phyloP scores from a whole-genome alignment of 2,329 filamentous ascomycete genomes.

The Onygenales sp. region DNA sequence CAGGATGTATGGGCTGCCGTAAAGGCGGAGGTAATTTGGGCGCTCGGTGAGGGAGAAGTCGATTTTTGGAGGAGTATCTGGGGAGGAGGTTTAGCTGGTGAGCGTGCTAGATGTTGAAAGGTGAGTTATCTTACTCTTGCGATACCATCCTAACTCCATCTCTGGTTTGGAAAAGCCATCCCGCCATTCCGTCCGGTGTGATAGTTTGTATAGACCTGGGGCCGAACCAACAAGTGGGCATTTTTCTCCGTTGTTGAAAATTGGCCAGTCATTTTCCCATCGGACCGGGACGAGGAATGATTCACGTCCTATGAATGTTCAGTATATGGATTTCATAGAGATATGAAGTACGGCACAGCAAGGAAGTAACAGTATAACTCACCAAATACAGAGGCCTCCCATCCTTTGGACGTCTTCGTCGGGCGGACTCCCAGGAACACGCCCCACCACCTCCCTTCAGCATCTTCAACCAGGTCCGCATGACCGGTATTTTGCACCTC shows the following conservation, averaged over 20 bases:
- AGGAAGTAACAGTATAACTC: background rate
- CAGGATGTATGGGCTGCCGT: conserved; percentile 45
- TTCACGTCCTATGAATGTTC: conserved; percentile 31
- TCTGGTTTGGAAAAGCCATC: conserved; percentile 24
- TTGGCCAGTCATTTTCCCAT: conserved; percentile 44
- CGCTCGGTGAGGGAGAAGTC: conserved; percentile 40
- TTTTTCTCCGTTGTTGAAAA: conserved; percentile 40
- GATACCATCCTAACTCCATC: conserved; percentile 27
- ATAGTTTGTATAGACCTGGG: conserved; percentile 16
- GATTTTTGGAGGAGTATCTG: conserved; percentile 40
- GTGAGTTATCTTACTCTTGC: conserved; percentile 26
- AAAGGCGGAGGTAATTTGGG: conserved; percentile 37
- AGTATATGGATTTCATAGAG: background rate
- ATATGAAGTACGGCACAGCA: background rate
- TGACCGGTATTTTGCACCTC: conserved; percentile 44
- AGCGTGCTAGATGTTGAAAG: background rate
- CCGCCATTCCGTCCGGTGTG: conserved; percentile 18
- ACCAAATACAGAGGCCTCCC: conserved; percentile 37
- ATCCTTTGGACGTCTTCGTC: conserved; percentile 16
- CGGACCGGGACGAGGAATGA: conserved; percentile 42
- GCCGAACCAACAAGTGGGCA: conserved; percentile 26
- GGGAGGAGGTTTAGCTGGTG: background rate
- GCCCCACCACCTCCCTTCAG: conserved; percentile 38
- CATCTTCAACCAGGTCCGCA: conserved; percentile 40
- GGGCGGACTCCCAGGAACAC: conserved; percentile 40